Percentiles rank a stretch among this genome's conserved stretches.
Evolutionary conservation across 2,329 filamentous ascomycete species (phyloP).

Genomic region (Tetracladium maxilliforme): DNA sequence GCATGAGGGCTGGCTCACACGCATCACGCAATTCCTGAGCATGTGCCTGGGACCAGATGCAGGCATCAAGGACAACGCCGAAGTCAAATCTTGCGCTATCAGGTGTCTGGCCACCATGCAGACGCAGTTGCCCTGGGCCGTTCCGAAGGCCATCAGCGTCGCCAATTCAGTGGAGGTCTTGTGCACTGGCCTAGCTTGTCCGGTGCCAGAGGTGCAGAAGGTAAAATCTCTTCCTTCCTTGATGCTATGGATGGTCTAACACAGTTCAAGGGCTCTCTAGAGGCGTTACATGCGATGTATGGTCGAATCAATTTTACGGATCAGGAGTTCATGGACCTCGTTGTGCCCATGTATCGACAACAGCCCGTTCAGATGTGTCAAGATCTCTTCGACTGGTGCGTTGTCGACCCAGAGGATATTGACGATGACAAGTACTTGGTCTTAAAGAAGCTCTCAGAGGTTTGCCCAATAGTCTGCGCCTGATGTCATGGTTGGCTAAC

Average conservation of each 20-base stretch:
- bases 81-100: slow-evolving; percentile 55
- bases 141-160: slow-evolving; percentile 64
- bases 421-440: slow-evolving; percentile 87
- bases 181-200: slow-evolving; percentile 54
- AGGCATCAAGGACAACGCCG: slow-evolving; percentile 48
- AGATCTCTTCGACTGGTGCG: slow-evolving; percentile 66
- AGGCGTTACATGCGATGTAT: slow-evolving; percentile 74
- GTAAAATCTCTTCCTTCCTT: slow-evolving; percentile 26
- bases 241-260: slow-evolving; percentile 8
- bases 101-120: slow-evolving; percentile 67
- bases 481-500: slow-evolving; percentile 1
- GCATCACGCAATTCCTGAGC: slow-evolving; percentile 59
- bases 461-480: slow-evolving; percentile 19
- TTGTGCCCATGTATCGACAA: slow-evolving; percentile 65
- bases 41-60: slow-evolving; percentile 56
- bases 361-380: slow-evolving; percentile 57
- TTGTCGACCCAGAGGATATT: slow-evolving; percentile 66
- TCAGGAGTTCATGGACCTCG: slow-evolving; percentile 63
- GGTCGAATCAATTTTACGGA: slow-evolving; percentile 59
- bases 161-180: slow-evolving; percentile 57
- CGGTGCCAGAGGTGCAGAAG: slow-evolving; percentile 60
- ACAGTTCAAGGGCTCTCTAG: slow-evolving; percentile 50
- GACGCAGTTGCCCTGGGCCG: slow-evolving; percentile 74
- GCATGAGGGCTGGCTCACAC: slow-evolving; percentile 73
- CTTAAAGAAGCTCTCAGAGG: slow-evolving; percentile 88